Base-by-base conservation (phyloP, 805 yeast species). In the Alloascoidea hylecoeti region DNA sequence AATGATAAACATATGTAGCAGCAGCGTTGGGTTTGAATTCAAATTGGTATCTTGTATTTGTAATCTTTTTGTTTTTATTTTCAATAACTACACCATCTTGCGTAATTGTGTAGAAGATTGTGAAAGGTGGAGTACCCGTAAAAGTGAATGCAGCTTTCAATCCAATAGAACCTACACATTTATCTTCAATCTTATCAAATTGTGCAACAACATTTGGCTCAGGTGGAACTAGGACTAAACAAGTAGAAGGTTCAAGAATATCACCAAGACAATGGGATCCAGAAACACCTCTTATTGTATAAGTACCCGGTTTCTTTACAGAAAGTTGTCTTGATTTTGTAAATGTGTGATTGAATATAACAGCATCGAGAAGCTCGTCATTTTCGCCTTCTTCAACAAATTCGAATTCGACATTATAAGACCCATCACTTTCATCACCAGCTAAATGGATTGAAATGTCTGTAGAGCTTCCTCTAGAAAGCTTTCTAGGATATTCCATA, bases 161-260 rank as follows among this genome's bases (percentile, higher is more conserved):
- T 0, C 96, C 98, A 5, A 85, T 77, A 35, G 86, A 84, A 0
- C 98, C 98, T 18, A 92, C 81, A 60, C 99, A 92, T 36, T 79
- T 72, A 49, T 89, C 97, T 17, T 74, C 63, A 2, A 89, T 73
- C 2, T 89, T 74, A 12, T 62, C 62, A 42, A 62, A 64, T 18
- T 46, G 51, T 13, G 71, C 65, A 2, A 52, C 45, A 16, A 75
- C 42, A 16, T 59, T 49, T 5, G 81, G 78, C 27, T 68, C 66
- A 3, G 75, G 68, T 3, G 81, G 78, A 23, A 60, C 58, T 1
- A 85, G 73, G 1, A 84, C 66, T 14, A 61, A 50, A 6, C 80
- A 62, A 1, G 62, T 53, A 1, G 75, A 65, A 6, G 71, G 60
- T n/a, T 78, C 84, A 33, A 60, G 49, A 15, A 82, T 64, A 9